Evolutionary conservation across 73 alveolate species (phyloP), one percentile per base, ranked within the genome.

Genomic region (Breviolum minutum): DNA sequence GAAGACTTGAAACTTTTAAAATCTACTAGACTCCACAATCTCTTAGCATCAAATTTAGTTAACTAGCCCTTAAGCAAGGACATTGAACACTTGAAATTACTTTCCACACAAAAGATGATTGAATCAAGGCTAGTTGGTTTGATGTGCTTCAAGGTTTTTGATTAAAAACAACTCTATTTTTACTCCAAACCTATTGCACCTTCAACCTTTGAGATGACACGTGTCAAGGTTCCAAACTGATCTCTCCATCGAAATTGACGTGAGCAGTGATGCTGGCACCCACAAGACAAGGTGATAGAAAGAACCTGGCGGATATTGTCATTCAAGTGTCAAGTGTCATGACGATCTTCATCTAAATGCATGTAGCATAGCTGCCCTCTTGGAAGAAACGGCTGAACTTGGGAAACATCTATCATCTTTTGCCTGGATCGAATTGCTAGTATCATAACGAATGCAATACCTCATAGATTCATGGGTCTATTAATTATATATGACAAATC

Each of bases 241-340:
- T 80, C 32, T 80, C 88, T 80, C 88, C 88, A 48, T 80, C 88
- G 68, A 80, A 80, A 48, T 12, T 32, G 68, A 80, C 88, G 27
- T 29, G 88, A 80, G 68, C 88, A 13, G 68, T 80, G 88, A 77
- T 77, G 63, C 86, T 77, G 22, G 63, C 86, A 29, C 63, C 86
- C 63, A 77, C 86, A n/a, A 77, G 63, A 77, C 27, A 4, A n/a
- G 86, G 86, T 63, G 12, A 77, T 20, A 77, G 86, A 8, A n/a
- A 24, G 63, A 77, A 77, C 86, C 86, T 77, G 24, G 26, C 63
- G 22, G 11, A 29, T 69, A 69, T n/a, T 69, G 77, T 20, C 77
- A 69, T 69, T 69, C 77, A 69, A n/a, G 77, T 69, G 77, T 69
- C 77, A 69, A 69, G 77, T 69, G 24, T 16, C 19, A 8, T 20